These are phyloP conservation scores for Trifolium repens DNA, from an alignment of 306 rosid genomes.

Conservation along the genomic window DNA sequence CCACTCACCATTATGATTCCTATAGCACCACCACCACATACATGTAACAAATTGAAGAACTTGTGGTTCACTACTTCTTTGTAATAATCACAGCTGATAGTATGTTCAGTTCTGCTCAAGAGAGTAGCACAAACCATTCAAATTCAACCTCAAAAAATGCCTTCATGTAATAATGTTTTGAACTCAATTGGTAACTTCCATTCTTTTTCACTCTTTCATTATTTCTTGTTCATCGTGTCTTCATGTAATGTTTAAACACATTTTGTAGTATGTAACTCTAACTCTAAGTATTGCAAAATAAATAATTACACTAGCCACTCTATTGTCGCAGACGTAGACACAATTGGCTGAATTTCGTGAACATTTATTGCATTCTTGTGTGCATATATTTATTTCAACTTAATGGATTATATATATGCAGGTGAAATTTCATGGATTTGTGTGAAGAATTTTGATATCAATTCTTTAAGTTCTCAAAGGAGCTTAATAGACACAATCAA, in stretches of 20 bases:
- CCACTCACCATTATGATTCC: too few relatives aligned
- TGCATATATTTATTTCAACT: background rate
- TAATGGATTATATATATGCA: background rate
- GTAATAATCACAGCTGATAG: background rate
- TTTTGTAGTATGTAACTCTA: background rate
- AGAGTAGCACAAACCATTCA: background rate
- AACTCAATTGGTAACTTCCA: constrained; percentile 13
- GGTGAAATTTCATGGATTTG: constrained; percentile 48
- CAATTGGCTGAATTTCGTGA: too few relatives aligned
- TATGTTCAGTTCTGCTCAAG: background rate
- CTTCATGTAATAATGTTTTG: background rate
- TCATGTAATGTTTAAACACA: too few relatives aligned
- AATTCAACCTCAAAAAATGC: constrained; percentile 36
- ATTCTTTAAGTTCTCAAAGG: constrained; percentile 53
- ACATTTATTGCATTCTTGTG: background rate
- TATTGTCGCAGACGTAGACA: too few relatives aligned
- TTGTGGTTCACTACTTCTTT: background rate
- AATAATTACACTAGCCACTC: too few relatives aligned
- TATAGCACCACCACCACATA: too few relatives aligned
- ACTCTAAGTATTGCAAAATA: too few relatives aligned
- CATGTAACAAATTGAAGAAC: background rate
- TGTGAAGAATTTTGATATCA: constrained; percentile 47
- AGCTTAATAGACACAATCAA: constrained; percentile 45
- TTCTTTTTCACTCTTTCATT: background rate
- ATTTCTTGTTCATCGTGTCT: too few relatives aligned